phyloP scores from a whole-genome alignment of 2,329 filamentous ascomycete species.

The Arthrinium phaeospermum region DNA sequence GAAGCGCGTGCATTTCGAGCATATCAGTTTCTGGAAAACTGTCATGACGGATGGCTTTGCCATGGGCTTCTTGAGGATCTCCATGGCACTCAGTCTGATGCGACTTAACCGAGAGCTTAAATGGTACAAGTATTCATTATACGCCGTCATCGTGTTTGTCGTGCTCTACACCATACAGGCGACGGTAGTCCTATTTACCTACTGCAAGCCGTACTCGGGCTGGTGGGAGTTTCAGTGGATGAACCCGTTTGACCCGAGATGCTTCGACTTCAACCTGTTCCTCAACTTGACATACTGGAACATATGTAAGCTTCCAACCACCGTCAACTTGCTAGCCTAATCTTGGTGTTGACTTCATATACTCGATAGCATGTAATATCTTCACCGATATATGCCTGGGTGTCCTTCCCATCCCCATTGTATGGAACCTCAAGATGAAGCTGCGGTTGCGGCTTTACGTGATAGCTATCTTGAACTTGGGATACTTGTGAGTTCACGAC shows the following conservation, averaged over 20 bases:
- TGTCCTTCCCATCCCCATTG: not conserved
- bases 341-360: not conserved
- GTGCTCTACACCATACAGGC: not conserved
- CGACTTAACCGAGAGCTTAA: not conserved
- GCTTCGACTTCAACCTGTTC: not conserved
- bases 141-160: not conserved
- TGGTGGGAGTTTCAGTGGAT: slow-evolving; percentile 15
- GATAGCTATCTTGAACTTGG: not conserved
- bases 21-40: slow-evolving; percentile 8
- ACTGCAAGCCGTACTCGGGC: slow-evolving; percentile 13
- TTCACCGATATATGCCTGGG: slow-evolving; percentile 1
- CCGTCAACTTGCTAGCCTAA: no score
- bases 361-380: not conserved
- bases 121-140: not conserved
- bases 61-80: not conserved
- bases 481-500: not conserved
- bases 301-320: not conserved
- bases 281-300: not conserved
- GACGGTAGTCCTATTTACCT: not conserved
- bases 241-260: not conserved
- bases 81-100: not conserved
- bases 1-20: not conserved
- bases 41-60: not conserved
- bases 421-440: slow-evolving; percentile 12
- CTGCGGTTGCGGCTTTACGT: not conserved